Conservation (phyloP, 2,329 filamentous ascomycete species). For the Calonectria pseudoreteaudii region DNA sequence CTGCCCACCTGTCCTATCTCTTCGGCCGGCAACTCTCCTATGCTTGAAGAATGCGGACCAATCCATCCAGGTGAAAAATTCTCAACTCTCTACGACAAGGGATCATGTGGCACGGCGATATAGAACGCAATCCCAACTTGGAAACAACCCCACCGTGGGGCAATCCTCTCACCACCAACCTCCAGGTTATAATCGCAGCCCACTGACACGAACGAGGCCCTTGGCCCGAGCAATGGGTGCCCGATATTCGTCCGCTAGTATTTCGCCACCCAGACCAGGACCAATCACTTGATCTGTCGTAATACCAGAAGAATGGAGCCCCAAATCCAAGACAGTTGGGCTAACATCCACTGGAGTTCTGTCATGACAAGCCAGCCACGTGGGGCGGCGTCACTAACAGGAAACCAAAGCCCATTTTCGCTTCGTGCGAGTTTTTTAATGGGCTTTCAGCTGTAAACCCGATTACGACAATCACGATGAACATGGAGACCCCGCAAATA, state of each 20-base stretch:
- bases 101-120: neutral
- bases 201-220: conserved; percentile 17
- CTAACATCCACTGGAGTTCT: conserved; percentile 23
- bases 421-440: neutral
- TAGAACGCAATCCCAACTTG: neutral
- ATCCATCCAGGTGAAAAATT: neutral
- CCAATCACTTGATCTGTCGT: conserved; percentile 37
- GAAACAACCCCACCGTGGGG: conserved; percentile 39
- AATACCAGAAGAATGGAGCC: conserved; percentile 33
- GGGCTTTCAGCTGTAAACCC: neutral
- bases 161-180: conserved; percentile 19
- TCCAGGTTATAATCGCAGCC: conserved; percentile 14
- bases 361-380: conserved; percentile 21
- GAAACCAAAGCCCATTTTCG: conserved; percentile 8
- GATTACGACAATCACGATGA: neutral
- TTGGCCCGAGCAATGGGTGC: conserved; percentile 6
- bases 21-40: neutral
- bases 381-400: conserved; percentile 17
- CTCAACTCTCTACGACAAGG: neutral
- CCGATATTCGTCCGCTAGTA: conserved; percentile 28
- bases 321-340: conserved; percentile 23
- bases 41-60: neutral
- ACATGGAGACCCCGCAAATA: neutral
- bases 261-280: conserved; percentile 15
- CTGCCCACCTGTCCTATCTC: neutral